Percentiles rank a stretch among this genome's conserved stretches.
These are phyloP conservation scores for Cladobotryum protrusum DNA, from an alignment of 2,329 filamentous ascomycete genomes.

Conservation along the genomic window DNA sequence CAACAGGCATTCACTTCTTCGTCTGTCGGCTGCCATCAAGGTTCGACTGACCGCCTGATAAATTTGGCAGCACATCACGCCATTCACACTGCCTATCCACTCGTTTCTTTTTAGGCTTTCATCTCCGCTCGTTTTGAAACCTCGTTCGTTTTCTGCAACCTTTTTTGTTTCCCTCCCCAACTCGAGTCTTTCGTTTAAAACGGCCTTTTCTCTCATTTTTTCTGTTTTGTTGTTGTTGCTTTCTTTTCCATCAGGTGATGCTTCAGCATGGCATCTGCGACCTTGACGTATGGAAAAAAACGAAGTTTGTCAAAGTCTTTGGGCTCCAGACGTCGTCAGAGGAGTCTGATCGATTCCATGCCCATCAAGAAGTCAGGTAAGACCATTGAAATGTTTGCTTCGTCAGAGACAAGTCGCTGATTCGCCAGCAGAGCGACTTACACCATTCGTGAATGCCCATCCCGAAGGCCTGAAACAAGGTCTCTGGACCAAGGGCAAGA, in stretches of 20 bases:
- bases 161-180: conserved; percentile 1
- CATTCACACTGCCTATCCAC: not conserved
- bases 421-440: not conserved
- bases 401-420: not conserved
- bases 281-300: conserved; percentile 26
- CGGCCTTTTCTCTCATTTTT: conserved; percentile 7
- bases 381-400: not conserved
- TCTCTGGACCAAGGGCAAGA: conserved; percentile 3
- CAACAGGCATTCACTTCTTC: conserved; percentile 1
- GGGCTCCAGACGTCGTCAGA: conserved; percentile 22
- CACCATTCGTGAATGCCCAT: conserved; percentile 4
- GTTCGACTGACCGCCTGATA: not conserved
- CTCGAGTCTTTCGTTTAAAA: conserved; percentile 5
- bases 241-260: not conserved
- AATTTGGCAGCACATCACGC: conserved; percentile 1
- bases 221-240: conserved; percentile 6
- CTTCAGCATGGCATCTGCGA: conserved; percentile 20
- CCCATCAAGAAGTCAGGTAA: conserved; percentile 16
- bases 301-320: conserved; percentile 22
- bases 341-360: conserved; percentile 13
- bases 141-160: too few relatives aligned
- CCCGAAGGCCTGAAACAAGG: conserved; percentile 12
- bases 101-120: not conserved
- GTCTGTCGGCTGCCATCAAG: not conserved
- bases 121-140: not conserved